Evolutionary conservation across 768 basidiomycete genomes (phyloP), one percentile per base, ranked within the genome.

Genomic region (Agaricus blazei): DNA sequence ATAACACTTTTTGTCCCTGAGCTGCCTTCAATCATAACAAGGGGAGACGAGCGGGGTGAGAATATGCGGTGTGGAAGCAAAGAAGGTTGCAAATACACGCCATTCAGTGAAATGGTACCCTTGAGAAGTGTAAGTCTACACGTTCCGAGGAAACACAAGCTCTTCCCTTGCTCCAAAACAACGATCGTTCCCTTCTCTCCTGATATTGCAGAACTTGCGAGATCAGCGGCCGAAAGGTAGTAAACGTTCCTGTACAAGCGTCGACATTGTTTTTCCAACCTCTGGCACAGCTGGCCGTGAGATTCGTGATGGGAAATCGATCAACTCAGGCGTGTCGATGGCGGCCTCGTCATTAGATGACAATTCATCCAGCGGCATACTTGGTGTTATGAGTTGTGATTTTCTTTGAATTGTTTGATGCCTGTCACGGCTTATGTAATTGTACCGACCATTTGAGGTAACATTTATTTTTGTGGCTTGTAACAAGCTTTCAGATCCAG

Each of bases 31-130:
- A 72, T 79, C 57, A 68, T 64, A 0, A 92, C 90, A 4, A 94
- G 64, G 0, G 92, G 90, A n/a, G 90, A 82, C 0, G 85, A 90
- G 3, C 82, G 76, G 0, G 93, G 91, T 0, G 91, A 88, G 63
- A 83, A 95, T 27, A 95, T 72, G 11, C 68, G 70, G 60, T 91
- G 75, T 4, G 61, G 54, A 2, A 52, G 63, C 1, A 61, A 43
- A 1, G 81, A 80, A 6, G 81, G 62, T 0, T 56, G 47, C 7
- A 89, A 63, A 1, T 68, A 71, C 9, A 80, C 75, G 2, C 88
- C 89, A n/a, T 76, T 73, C 0, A 93, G 47, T 2, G 73, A 69
- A 50, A 94, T 58, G 14, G 77, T 69, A 0, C 90, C 88, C 48
- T 74, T 80, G 3, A 94, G 64, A 26, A 93, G 77, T 0, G 75